Evolutionary conservation across 1,284 basidiomycete species (phyloP).

Genomic region (Gymnopus androsaceus): DNA sequence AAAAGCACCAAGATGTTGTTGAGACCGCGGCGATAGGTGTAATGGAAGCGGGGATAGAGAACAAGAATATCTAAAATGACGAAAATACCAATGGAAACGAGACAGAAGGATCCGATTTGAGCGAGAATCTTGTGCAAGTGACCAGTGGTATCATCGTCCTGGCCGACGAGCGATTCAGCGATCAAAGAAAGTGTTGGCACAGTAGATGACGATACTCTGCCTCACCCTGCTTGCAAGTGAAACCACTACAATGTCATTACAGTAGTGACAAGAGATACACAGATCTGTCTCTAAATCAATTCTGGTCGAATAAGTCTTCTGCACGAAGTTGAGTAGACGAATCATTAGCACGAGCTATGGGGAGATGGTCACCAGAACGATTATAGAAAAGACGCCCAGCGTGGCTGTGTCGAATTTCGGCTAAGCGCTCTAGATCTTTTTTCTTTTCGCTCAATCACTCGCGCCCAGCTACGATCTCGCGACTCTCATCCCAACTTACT

Average conservation of each 20-base stretch:
- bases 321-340: too few relatives aligned
- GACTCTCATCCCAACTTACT: too few relatives aligned
- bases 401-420: too few relatives aligned
- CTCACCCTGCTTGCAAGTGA: conserved; percentile 97
- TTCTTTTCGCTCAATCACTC: too few relatives aligned
- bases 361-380: too few relatives aligned
- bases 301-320: too few relatives aligned
- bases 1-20: conserved; percentile 96
- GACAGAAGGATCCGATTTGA: conserved; percentile 94
- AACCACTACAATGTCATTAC: conserved; percentile 78
- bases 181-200: conserved; percentile 95
- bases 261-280: too few relatives aligned
- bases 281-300: too few relatives aligned
- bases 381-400: too few relatives aligned
- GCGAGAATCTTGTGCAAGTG: conserved; percentile 98
- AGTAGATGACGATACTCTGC: conserved; percentile 95
- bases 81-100: conserved; percentile 92
- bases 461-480: too few relatives aligned
- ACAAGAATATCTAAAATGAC: conserved; percentile 88
- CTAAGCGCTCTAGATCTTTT: too few relatives aligned
- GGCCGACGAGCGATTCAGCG: conserved; percentile 94
- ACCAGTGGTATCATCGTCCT: conserved; percentile 94
- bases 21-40: conserved; percentile 90
- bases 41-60: conserved; percentile 86
- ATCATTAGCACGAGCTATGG: too few relatives aligned